Percentiles rank a stretch among this genome's conserved stretches.
These are phyloP conservation scores for Nicotiana undulata DNA, from an alignment of 257 asterid species.

Conservation along the genomic window DNA sequence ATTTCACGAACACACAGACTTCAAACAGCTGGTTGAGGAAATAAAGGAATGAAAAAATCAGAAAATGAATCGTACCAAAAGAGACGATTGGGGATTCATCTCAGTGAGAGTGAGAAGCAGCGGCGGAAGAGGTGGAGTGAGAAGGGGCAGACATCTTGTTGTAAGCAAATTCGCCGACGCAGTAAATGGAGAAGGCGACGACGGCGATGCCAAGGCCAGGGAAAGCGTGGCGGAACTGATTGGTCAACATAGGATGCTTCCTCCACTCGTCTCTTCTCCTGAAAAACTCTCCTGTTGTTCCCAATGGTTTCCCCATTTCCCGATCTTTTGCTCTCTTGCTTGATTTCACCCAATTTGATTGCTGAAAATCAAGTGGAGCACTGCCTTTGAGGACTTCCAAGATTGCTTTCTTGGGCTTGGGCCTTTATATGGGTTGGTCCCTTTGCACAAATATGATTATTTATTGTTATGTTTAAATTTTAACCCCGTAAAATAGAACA, in stretches of 20 bases:
- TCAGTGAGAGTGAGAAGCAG: conserved; percentile 52
- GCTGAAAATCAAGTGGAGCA: background rate
- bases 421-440: background rate
- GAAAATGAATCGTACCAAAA: background rate
- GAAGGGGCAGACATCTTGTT: conserved; percentile 52
- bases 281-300: conserved; percentile 91
- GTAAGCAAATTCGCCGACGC: conserved; percentile 31
- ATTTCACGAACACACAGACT: background rate
- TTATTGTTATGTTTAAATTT: no score
- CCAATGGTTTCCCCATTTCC: conserved; percentile 37
- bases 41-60: background rate
- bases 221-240: conserved; percentile 85
- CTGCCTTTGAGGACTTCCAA: background rate
- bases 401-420: background rate
- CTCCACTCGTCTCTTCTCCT: conserved; percentile 91
- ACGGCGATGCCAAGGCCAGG: conserved; percentile 92
- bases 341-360: background rate
- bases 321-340: background rate
- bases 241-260: conserved; percentile 82
- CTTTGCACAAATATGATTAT: no score
- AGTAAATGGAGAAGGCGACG: conserved; percentile 75
- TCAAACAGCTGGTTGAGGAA: background rate
- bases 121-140: conserved; percentile 44
- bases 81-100: background rate
- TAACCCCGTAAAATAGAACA: no score